A percentile compares a stretch with the other conserved stretches of the same genome.
Conservation (phyloP, 106 monocot species). For the Iris macrosiphon region DNA sequence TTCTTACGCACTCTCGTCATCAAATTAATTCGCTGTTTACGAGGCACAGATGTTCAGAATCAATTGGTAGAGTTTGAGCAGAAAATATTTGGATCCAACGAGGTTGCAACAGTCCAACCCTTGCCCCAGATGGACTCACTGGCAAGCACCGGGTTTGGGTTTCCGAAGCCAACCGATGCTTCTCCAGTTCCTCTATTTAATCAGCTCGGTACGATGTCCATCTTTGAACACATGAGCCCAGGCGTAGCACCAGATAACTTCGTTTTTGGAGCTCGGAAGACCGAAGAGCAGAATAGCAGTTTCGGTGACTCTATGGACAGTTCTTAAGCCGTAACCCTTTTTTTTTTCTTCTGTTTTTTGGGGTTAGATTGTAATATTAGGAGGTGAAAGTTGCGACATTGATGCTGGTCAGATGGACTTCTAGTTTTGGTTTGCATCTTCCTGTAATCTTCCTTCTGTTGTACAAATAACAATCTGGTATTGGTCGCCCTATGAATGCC, state of each 20-base stretch:
- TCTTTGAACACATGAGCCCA: slow-evolving; percentile 20
- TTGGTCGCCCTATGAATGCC: too few relatives aligned
- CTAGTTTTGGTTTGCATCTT: too few relatives aligned
- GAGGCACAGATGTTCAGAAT: slow-evolving; percentile 27
- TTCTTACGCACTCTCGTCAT: too few relatives aligned
- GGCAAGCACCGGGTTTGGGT: slow-evolving; percentile 13
- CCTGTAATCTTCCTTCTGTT: too few relatives aligned
- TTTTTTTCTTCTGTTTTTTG: too few relatives aligned
- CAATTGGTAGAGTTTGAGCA: slow-evolving; percentile 48
- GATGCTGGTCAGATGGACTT: too few relatives aligned
- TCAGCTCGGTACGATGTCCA: slow-evolving; percentile 15
- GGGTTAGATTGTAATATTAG: too few relatives aligned
- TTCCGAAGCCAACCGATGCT: not conserved
- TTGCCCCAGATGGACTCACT: not conserved
- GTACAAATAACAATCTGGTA: too few relatives aligned
- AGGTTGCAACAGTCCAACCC: not conserved
- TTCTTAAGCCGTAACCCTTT: too few relatives aligned
- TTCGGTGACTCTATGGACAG: too few relatives aligned
- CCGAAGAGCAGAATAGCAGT: slow-evolving; percentile 6
- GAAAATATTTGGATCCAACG: slow-evolving; percentile 31
- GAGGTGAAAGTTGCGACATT: too few relatives aligned
- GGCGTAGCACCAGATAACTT: slow-evolving; percentile 5
- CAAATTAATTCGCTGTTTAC: too few relatives aligned
- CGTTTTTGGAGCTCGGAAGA: slow-evolving; percentile 25
- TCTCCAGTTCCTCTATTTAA: slow-evolving; percentile 16